Percentiles rank a stretch among this genome's conserved stretches.
Evolutionary conservation across 2,329 filamentous ascomycete genomes (phyloP).

Genomic region (Lachnellula arida): DNA sequence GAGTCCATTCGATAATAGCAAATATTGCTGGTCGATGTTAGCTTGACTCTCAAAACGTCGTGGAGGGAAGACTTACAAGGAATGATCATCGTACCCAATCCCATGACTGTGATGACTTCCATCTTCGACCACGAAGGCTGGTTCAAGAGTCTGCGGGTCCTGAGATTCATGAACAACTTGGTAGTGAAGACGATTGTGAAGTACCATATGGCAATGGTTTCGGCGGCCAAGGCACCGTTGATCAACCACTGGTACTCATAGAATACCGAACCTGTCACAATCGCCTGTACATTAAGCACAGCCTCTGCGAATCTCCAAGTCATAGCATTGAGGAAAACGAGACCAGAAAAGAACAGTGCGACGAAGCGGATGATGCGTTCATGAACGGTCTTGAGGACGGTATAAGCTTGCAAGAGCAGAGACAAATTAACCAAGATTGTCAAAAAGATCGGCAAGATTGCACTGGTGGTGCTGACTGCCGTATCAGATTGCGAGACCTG

Average conservation of each 20-base stretch:
- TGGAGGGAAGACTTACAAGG: conserved; percentile 46
- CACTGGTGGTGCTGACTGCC: conserved; percentile 43
- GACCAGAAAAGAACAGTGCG: conserved; percentile 40
- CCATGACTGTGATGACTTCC: conserved; percentile 64
- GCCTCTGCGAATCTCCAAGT: conserved; percentile 49
- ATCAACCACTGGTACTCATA: conserved; percentile 33
- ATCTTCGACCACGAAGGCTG: conserved; percentile 59
- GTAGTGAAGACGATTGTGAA: conserved; percentile 57
- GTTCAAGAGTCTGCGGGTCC: conserved; percentile 50
- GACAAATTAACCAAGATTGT: conserved; percentile 52
- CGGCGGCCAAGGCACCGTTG: conserved; percentile 43
- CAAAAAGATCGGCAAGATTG: conserved; percentile 48
- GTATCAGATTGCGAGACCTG: conserved; percentile 39
- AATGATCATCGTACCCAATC: conserved; percentile 60
- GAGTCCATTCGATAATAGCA: conserved; percentile 50
- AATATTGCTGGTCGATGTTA: conserved; percentile 48
- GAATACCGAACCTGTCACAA: conserved; percentile 15
- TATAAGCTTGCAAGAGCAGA: conserved; percentile 57
- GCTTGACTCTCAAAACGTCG: conserved; percentile 1
- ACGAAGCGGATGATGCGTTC: conserved; percentile 38
- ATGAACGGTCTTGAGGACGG: conserved; percentile 45
- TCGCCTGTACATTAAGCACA: conserved; percentile 39
- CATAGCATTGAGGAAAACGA: conserved; percentile 47
- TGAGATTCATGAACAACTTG: conserved; percentile 56
- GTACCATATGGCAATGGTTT: conserved; percentile 54